These are phyloP conservation scores for Wickerhamomyces canadensis DNA, from an alignment of 805 yeast genomes.

Conservation along the genomic window DNA sequence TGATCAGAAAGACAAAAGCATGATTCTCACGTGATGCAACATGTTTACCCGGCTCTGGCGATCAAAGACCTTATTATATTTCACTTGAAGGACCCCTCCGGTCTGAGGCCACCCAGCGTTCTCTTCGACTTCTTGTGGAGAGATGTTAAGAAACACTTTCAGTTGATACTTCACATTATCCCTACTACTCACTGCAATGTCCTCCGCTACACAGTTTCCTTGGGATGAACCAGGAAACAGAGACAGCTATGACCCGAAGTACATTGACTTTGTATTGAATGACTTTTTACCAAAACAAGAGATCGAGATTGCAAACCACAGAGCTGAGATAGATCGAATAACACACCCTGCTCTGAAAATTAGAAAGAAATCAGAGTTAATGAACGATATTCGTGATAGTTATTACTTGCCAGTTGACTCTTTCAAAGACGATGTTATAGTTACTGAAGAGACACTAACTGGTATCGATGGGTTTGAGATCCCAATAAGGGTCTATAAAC, in stretches of 20 bases:
- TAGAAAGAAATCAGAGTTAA: neutral
- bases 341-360: neutral
- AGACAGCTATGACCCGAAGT: neutral
- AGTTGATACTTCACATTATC: too few species aligned
- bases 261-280: neutral
- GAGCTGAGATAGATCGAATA: neutral
- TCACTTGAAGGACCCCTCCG: too few species aligned
- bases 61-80: too few species aligned
- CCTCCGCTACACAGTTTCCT: too few species aligned
- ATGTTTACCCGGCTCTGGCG: too few species aligned
- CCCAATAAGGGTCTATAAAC: conserved; percentile 2
- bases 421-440: neutral
- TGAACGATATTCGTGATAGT: too few species aligned
- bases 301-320: neutral
- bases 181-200: too few species aligned
- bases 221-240: neutral
- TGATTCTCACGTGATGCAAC: too few species aligned
- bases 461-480: conserved; percentile 2
- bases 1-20: too few species aligned
- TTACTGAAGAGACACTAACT: neutral
- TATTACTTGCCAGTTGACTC: neutral
- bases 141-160: too few species aligned
- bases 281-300: neutral
- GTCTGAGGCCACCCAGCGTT: too few species aligned
- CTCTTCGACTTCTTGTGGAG: too few species aligned